Conservation (phyloP, 176 grass and related monocot species). For the Triticum turgidum region DNA sequence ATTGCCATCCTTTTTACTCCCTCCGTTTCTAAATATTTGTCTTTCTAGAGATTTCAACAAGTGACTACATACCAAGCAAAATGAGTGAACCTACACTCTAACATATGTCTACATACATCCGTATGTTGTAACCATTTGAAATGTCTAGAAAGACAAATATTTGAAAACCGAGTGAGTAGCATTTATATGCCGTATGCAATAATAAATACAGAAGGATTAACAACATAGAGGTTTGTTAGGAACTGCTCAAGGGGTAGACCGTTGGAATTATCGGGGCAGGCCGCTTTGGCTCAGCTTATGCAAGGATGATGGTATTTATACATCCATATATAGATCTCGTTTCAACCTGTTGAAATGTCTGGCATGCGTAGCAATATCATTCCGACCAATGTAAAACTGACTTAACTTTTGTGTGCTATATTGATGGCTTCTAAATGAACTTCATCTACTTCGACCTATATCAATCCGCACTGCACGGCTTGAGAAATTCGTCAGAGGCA, state of each 20-base stretch:
- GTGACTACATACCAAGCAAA: too few species aligned
- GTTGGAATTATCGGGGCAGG: slow-evolving; percentile 92
- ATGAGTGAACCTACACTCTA: too few species aligned
- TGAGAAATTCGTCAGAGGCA: slow-evolving; percentile 86
- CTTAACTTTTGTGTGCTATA: slow-evolving; percentile 13
- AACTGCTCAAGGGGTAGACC: slow-evolving; percentile 20
- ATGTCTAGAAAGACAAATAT: too few species aligned
- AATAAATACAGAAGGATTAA: background rate
- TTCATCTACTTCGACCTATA: slow-evolving; percentile 94
- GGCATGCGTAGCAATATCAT: background rate
- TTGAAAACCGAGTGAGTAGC: too few species aligned
- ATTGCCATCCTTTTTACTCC: too few species aligned
- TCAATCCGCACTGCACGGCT: slow-evolving; percentile 53
- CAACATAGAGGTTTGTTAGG: slow-evolving; percentile 61
- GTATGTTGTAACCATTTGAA: too few species aligned
- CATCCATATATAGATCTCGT: too few species aligned
- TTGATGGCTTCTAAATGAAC: slow-evolving; percentile 95
- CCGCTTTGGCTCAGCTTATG: slow-evolving; percentile 85
- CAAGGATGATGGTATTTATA: slow-evolving; percentile 77
- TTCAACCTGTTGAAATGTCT: background rate
- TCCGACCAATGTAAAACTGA: background rate
- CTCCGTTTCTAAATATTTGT: too few species aligned
- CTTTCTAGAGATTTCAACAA: too few species aligned
- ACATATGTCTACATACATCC: too few species aligned
- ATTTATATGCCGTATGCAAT: background rate